Evolutionary conservation across 2,329 filamentous ascomycete species (phyloP).

Genomic region (Fusarium veterinarium): DNA sequence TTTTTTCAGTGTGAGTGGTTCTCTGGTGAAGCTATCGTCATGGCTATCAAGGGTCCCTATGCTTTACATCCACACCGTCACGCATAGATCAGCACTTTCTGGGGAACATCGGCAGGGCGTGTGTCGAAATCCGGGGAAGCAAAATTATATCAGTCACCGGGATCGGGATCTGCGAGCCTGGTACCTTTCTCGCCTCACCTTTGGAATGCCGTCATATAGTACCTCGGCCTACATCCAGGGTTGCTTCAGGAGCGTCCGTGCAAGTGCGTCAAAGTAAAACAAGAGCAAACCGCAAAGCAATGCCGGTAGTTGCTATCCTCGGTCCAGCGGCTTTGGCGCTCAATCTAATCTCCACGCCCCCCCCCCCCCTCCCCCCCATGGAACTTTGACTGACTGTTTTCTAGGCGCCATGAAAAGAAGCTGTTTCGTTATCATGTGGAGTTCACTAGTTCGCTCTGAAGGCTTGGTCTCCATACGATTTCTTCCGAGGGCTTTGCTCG

Average conservation of each 20-base stretch:
- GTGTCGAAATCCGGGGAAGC: constrained; percentile 34
- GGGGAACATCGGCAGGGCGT: constrained; percentile 31
- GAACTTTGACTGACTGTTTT: constrained; percentile 22
- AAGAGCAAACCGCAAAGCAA: constrained; percentile 3
- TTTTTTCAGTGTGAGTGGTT: constrained; percentile 9
- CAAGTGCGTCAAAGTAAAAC: neutral
- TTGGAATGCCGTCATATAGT: constrained; percentile 19
- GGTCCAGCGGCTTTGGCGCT: constrained; percentile 41
- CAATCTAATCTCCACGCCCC: constrained; percentile 30
- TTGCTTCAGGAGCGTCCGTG: constrained; percentile 11
- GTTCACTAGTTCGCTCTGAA: constrained; percentile 8
- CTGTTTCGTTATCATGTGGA: constrained; percentile 18
- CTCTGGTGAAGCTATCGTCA: constrained; percentile 27
- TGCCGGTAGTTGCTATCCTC: constrained; percentile 37
- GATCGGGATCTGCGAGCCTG: constrained; percentile 31
- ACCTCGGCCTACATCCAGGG: constrained; percentile 17
- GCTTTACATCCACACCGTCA: constrained; percentile 24
- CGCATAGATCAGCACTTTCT: constrained; percentile 23
- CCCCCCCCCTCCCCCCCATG: constrained; percentile 25
- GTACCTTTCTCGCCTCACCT: constrained; percentile 12
- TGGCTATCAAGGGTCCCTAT: constrained; percentile 13
- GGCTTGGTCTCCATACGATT: constrained; percentile 22
- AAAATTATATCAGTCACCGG: constrained; percentile 18
- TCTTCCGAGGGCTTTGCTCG: constrained; percentile 32
- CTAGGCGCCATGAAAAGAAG: constrained; percentile 22